Percentiles rank a stretch among this genome's conserved stretches.
phyloP scores from a whole-genome alignment of 78 protist species.

The Chrysochromulina tobinii region DNA sequence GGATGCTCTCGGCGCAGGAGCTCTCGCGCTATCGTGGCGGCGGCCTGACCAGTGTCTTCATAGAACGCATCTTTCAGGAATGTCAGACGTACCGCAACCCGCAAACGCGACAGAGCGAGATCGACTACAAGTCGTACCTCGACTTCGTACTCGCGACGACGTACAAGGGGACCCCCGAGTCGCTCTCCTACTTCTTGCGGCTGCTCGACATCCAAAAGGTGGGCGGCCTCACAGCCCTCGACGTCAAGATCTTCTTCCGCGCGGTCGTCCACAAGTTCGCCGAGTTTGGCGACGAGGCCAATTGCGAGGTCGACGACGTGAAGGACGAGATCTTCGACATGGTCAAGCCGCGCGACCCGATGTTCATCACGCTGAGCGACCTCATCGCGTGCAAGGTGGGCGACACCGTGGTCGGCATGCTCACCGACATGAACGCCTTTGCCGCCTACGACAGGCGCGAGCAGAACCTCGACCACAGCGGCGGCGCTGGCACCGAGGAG shows the following conservation, averaged over 20 bases:
- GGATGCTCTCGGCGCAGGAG: conserved; percentile 46
- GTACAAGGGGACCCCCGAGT: neutral
- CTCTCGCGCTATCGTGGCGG: neutral
- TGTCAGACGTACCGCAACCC: conserved; percentile 19
- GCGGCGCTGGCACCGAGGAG: no score
- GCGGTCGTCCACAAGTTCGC: neutral
- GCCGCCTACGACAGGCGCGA: conserved; percentile 43
- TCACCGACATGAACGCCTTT: conserved; percentile 39
- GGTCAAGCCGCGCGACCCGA: conserved; percentile 37
- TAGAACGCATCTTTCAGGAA: conserved; percentile 35
- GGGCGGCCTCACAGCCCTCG: neutral
- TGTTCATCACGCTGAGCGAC: conserved; percentile 14
- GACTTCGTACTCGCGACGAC: conserved; percentile 50
- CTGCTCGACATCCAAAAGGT: conserved; percentile 22
- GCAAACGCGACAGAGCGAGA: neutral
- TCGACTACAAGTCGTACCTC: conserved; percentile 52
- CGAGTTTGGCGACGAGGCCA: neutral
- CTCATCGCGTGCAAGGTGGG: neutral
- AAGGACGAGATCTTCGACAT: conserved; percentile 54
- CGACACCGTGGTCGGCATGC: conserved; percentile 36
- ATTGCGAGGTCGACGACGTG: neutral
- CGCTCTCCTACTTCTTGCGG: conserved; percentile 21
- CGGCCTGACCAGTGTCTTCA: neutral
- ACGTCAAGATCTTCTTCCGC: neutral
- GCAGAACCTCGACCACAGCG: neutral